Conservation (phyloP, 805 yeast species). For the Dipodascus geniculatus region DNA sequence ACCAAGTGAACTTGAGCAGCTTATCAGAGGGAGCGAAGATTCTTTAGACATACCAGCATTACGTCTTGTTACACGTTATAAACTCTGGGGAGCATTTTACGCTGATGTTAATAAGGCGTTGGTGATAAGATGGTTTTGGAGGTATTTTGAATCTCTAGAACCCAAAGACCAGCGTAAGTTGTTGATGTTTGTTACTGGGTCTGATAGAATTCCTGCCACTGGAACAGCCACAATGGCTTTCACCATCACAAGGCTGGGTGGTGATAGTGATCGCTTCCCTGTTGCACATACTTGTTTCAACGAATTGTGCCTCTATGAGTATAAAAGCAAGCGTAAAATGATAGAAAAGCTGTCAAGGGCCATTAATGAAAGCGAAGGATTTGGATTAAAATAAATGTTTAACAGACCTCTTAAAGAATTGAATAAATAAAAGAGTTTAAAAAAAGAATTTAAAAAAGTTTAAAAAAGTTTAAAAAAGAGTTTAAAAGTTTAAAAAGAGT, state of each 20-base stretch:
- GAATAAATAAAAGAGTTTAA: slow-evolving; percentile 1
- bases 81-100: slow-evolving; percentile 40
- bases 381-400: slow-evolving; percentile 48
- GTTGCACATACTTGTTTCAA: slow-evolving; percentile 92
- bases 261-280: slow-evolving; percentile 48
- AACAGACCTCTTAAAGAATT: neutral
- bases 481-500: slow-evolving; percentile 4
- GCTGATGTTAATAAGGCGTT: slow-evolving; percentile 29
- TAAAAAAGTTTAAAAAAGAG: neutral
- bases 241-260: slow-evolving; percentile 47
- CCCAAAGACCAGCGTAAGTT: slow-evolving; percentile 46
- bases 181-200: slow-evolving; percentile 74
- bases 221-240: slow-evolving; percentile 71
- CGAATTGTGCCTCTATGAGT: slow-evolving; percentile 68
- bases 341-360: slow-evolving; percentile 52
- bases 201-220: slow-evolving; percentile 86
- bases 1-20: slow-evolving; percentile 68
- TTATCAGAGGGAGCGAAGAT: slow-evolving; percentile 69
- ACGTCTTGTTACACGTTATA: slow-evolving; percentile 61
- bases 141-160: slow-evolving; percentile 40
- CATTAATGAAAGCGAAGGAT: slow-evolving; percentile 71
- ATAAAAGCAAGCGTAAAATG: slow-evolving; percentile 43
- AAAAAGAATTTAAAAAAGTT: neutral
- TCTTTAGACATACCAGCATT: slow-evolving; percentile 56
- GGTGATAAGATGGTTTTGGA: slow-evolving; percentile 81